These are phyloP conservation scores for Pleurotus pulmonarius DNA, from an alignment of 768 basidiomycete species.

Conservation along the genomic window DNA sequence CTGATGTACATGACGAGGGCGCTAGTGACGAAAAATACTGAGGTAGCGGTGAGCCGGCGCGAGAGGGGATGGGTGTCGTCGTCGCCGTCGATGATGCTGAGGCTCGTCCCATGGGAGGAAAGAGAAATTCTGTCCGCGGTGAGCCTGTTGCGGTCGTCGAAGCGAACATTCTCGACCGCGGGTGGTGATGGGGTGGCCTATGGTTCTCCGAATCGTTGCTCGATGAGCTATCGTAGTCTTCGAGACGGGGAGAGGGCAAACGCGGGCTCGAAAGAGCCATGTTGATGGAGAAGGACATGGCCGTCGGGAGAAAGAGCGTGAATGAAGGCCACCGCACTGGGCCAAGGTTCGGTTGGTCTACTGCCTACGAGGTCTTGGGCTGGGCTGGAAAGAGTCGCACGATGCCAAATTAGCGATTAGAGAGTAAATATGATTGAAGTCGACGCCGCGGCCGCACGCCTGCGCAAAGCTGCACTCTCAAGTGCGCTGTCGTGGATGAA, in stretches of 20 bases:
- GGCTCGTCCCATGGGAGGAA: slow-evolving; percentile 21
- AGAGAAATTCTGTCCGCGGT: slow-evolving; percentile 24
- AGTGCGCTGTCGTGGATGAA: not conserved
- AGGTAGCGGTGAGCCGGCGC: slow-evolving; percentile 56
- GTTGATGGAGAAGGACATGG: slow-evolving; percentile 21
- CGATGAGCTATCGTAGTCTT: slow-evolving; percentile 42
- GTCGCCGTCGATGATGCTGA: slow-evolving; percentile 38
- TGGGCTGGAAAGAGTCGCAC: not conserved
- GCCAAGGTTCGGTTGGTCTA: not conserved
- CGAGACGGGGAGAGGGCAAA: slow-evolving; percentile 17
- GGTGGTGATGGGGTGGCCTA: slow-evolving; percentile 18
- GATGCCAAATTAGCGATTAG: slow-evolving; percentile 2
- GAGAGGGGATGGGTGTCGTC: slow-evolving; percentile 59
- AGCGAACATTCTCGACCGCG: slow-evolving; percentile 19
- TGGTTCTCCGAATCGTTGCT: slow-evolving; percentile 39
- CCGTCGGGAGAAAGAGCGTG: not conserved
- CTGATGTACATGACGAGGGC: slow-evolving; percentile 53
- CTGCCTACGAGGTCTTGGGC: not conserved
- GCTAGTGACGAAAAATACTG: slow-evolving; percentile 42
- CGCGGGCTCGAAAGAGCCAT: slow-evolving; percentile 19
- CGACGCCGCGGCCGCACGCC: too few relatives aligned
- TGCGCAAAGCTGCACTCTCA: not conserved
- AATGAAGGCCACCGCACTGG: not conserved
- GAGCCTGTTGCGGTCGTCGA: slow-evolving; percentile 16
- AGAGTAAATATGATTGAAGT: not conserved